Evolutionary conservation across 768 basidiomycete species (phyloP).

Genomic region (Tricholoma flavovirens): DNA sequence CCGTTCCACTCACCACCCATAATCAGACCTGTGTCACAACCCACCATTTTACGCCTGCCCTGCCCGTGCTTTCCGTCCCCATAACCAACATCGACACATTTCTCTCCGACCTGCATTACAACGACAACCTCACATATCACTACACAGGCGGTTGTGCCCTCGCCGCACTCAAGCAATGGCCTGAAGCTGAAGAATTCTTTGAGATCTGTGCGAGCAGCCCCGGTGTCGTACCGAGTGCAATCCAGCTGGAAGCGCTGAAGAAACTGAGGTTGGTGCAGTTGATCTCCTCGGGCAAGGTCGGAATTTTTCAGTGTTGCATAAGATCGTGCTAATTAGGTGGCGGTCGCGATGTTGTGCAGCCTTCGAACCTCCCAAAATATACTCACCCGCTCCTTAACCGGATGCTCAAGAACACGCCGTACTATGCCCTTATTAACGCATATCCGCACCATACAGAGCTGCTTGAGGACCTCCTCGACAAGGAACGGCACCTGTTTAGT

Average conservation of each 20-base stretch:
- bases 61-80: conserved; percentile 56
- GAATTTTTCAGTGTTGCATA: conserved; percentile 3
- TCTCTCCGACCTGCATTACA: conserved; percentile 64
- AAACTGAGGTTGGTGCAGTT: conserved; percentile 76
- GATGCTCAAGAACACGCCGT: conserved; percentile 62
- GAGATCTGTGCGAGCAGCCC: conserved; percentile 73
- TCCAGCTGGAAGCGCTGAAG: conserved; percentile 86
- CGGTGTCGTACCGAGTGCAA: conserved; percentile 49
- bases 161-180: conserved; percentile 59
- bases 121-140: conserved; percentile 81
- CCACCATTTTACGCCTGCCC: conserved; percentile 47
- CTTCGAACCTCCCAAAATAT: conserved; percentile 64
- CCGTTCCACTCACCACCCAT: neutral
- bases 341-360: conserved; percentile 20
- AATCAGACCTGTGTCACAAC: conserved; percentile 54
- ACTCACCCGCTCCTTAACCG: conserved; percentile 52
- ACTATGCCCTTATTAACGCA: conserved; percentile 53
- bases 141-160: conserved; percentile 74
- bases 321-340: neutral
- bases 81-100: conserved; percentile 59
- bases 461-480: conserved; percentile 44
- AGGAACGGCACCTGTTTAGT: conserved; percentile 48
- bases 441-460: conserved; percentile 54
- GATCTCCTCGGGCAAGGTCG: conserved; percentile 69
- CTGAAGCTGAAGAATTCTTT: conserved; percentile 68